Conservation (phyloP, 1,139 yeast genomes). For the Saccharomyces hybrid region DNA sequence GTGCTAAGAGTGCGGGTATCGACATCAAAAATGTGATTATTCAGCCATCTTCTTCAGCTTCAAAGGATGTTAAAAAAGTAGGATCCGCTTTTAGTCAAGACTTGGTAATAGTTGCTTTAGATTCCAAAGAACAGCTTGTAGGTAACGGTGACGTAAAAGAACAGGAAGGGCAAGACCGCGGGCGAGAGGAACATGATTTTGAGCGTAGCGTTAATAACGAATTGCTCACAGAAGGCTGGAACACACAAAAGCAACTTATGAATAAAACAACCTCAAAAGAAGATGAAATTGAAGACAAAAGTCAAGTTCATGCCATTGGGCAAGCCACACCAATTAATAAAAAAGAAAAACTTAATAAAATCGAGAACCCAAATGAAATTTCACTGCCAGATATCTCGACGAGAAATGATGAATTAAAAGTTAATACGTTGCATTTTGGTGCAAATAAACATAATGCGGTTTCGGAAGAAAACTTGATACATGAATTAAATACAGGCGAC, state of each 20-base stretch:
- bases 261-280: background rate
- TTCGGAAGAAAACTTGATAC: background rate
- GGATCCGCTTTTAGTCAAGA: background rate
- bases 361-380: background rate
- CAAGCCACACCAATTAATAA: background rate
- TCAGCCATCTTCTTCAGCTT: background rate
- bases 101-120: background rate
- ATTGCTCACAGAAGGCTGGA: background rate
- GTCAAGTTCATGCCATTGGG: background rate
- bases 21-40: background rate
- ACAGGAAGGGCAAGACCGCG: background rate
- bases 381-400: background rate
- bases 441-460: background rate
- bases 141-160: background rate
- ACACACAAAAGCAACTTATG: background rate
- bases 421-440: background rate
- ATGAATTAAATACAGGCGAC: background rate
- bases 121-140: background rate
- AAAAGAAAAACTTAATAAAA: background rate
- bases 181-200: background rate
- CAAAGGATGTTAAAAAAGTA: background rate
- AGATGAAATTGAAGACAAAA: background rate
- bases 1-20: background rate
- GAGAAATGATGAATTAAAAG: background rate
- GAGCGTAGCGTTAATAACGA: background rate